Evolutionary conservation across 495 filamentous ascomycete genomes (phyloP).

Genomic region (Opeltia flavorubescens): DNA sequence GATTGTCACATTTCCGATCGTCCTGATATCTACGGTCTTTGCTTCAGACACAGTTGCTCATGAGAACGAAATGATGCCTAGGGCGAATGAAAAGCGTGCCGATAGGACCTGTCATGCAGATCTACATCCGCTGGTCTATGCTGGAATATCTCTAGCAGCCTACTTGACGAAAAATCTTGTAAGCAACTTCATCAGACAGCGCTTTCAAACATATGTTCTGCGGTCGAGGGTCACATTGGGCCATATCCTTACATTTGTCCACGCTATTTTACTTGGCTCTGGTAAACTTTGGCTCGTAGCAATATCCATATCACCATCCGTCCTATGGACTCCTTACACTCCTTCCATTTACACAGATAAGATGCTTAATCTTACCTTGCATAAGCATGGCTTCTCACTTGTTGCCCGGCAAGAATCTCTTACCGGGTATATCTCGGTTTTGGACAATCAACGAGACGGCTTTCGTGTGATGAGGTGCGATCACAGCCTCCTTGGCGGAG

Average conservation of each 20-base stretch:
- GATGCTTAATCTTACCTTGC: conserved; percentile 49
- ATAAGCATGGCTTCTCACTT: conserved; percentile 36
- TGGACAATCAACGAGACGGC: conserved; percentile 53
- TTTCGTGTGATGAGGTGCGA: conserved; percentile 85
- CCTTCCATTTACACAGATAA: conserved; percentile 32
- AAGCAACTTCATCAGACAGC: too few relatives aligned
- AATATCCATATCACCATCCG: conserved; percentile 56
- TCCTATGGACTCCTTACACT: conserved; percentile 58
- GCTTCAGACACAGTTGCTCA: too few relatives aligned
- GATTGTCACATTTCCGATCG: conserved; percentile 56
- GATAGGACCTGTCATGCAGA: too few relatives aligned
- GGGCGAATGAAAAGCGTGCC: too few relatives aligned
- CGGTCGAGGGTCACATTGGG: conserved; percentile 32
- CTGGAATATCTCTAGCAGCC: too few relatives aligned
- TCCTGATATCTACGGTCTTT: conserved; percentile 39
- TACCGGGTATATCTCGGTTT: conserved; percentile 84
- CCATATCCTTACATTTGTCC: conserved; percentile 45
- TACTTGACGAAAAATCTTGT: too few relatives aligned
- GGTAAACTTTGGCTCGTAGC: conserved; percentile 47
- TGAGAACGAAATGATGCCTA: too few relatives aligned
- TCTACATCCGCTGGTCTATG: too few relatives aligned
- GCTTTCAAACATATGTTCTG: too few relatives aligned
- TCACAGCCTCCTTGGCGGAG: conserved; percentile 87
- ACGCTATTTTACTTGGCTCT: conserved; percentile 52
- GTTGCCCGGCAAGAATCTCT: conserved; percentile 68